Evolutionary conservation across 768 basidiomycete species (phyloP).

Genomic region (Rhodotorula taiwanensis): DNA sequence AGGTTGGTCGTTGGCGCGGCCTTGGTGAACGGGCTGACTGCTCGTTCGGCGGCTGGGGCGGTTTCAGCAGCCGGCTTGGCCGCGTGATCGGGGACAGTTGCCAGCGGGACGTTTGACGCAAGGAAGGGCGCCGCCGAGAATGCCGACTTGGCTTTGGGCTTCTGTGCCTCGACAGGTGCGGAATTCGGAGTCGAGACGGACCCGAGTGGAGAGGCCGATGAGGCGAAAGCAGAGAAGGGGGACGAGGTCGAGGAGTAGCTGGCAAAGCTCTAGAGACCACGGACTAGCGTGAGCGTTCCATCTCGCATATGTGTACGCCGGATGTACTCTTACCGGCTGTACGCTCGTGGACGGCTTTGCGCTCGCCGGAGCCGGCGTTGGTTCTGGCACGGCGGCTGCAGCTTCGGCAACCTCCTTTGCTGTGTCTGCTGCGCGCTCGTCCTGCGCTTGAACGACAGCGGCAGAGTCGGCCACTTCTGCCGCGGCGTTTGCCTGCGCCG

Average conservation of each 20-base stretch:
- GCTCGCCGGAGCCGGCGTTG: background rate
- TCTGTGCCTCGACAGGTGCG: constrained; percentile 15
- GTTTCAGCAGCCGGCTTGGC: background rate
- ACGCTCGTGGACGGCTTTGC: background rate
- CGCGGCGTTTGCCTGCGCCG: constrained; percentile 5
- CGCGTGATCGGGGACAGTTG: background rate
- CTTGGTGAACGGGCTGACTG: constrained; percentile 16
- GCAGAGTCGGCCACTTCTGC: constrained; percentile 16
- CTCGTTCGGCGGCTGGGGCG: background rate
- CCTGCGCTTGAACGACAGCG: constrained; percentile 1
- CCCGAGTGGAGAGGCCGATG: constrained; percentile 27
- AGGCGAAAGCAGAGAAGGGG: constrained; percentile 28
- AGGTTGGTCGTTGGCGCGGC: constrained; percentile 12
- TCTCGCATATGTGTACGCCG: no score
- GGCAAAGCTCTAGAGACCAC: constrained; percentile 1
- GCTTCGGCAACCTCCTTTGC: constrained; percentile 1
- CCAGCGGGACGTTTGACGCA: constrained; percentile 8
- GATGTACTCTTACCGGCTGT: constrained; percentile 1
- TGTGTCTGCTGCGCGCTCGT: background rate
- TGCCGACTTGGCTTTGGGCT: constrained; percentile 25
- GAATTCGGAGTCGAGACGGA: constrained; percentile 1
- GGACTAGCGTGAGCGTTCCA: background rate
- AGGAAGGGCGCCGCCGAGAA: constrained; percentile 26
- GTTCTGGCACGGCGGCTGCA: constrained; percentile 2
- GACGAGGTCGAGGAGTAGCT: constrained; percentile 16